Percentiles rank a stretch among this genome's conserved stretches.
These are phyloP conservation scores for Tolypocladium tundrense DNA, from an alignment of 2,329 filamentous ascomycete genomes.

Conservation along the genomic window DNA sequence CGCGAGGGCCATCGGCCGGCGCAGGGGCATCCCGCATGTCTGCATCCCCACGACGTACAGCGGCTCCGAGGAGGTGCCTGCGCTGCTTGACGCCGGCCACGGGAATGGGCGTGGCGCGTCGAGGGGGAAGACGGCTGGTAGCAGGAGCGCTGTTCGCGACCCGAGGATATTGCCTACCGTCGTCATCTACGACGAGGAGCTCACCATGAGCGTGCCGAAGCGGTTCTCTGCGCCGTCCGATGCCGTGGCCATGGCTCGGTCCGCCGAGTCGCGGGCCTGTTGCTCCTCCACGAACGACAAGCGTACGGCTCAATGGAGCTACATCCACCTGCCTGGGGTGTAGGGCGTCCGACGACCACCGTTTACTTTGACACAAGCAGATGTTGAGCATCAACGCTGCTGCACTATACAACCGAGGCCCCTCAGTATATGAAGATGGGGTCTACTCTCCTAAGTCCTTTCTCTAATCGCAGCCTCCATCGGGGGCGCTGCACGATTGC, in stretches of 20 bases:
- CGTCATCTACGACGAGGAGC: slow-evolving; percentile 27
- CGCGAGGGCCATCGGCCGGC: slow-evolving; percentile 41
- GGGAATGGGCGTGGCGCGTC: background rate
- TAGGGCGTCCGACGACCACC: slow-evolving; percentile 5
- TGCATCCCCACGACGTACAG: slow-evolving; percentile 51
- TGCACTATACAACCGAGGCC: background rate
- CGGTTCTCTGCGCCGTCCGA: slow-evolving; percentile 18
- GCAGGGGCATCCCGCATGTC: slow-evolving; percentile 44
- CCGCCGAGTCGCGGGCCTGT: slow-evolving; percentile 3
- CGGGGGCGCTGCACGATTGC: background rate
- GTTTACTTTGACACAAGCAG: background rate
- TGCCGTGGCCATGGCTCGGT: slow-evolving; percentile 7
- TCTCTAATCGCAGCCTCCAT: background rate
- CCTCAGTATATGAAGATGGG: background rate
- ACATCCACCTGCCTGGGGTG: slow-evolving; percentile 24
- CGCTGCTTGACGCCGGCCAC: slow-evolving; percentile 7
- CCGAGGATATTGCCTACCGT: slow-evolving; percentile 16
- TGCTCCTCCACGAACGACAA: slow-evolving; percentile 10
- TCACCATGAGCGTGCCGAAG: slow-evolving; percentile 17
- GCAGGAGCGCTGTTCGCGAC: slow-evolving; percentile 9
- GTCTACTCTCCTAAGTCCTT: background rate
- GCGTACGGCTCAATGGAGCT: slow-evolving; percentile 21
- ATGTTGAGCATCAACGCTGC: no score
- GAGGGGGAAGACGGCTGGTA: slow-evolving; percentile 1
- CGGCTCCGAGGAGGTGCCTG: slow-evolving; percentile 46